Base-by-base conservation (phyloP, 441 rosid genomes). In the Erysimum cheiri region DNA sequence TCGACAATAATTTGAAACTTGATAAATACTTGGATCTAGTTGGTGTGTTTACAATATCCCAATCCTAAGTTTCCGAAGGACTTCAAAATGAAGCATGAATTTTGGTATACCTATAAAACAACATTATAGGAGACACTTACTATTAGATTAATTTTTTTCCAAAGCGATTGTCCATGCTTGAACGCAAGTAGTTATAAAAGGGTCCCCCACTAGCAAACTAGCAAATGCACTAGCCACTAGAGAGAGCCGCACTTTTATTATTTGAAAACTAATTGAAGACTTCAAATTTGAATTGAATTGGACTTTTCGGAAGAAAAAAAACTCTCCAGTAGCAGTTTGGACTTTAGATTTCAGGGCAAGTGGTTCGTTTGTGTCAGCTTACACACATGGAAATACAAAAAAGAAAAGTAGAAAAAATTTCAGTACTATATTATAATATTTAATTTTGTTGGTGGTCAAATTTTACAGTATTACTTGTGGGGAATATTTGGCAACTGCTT, bases 201-300 rank as follows among this genome's bases (percentile, higher is more conserved):
- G 41, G 53, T 31, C 39, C 41, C 6, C 29, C 22, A 43, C 35
- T 53, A 53, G 11, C 17, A 70, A 40, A 49, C 32, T 15, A 49
- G 52, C 32, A n/a, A 37, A 36, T 17, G 19, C 74, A 37, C 33
- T 29, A 59, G 24, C 33, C n/a, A n/a, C n/a, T n/a, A n/a, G n/a
- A n/a, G 64, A 69, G 39, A 58, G 39, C 32, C 19, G 31, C 57
- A 69, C 11, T 57, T 39, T 9, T 14, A 13, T 24, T 52, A n/a
- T 52, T 40, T 2, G 14, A 22, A 31, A 60, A 50, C 14, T 40
- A 31, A 24, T 36, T 13, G 41, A 56, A 37, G 65, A 72, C 71
- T 57, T 47, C 76, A 72, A 56, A 64, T 72, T 19, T 37, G 53
- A 57, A 65, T 64, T 48, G 66, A 56, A 47, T 46, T 64, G 56